A percentile compares a stretch with the other conserved stretches of the same genome.
Evolutionary conservation across 2,329 filamentous ascomycete genomes (phyloP).

Genomic region (Daldinia sp.): DNA sequence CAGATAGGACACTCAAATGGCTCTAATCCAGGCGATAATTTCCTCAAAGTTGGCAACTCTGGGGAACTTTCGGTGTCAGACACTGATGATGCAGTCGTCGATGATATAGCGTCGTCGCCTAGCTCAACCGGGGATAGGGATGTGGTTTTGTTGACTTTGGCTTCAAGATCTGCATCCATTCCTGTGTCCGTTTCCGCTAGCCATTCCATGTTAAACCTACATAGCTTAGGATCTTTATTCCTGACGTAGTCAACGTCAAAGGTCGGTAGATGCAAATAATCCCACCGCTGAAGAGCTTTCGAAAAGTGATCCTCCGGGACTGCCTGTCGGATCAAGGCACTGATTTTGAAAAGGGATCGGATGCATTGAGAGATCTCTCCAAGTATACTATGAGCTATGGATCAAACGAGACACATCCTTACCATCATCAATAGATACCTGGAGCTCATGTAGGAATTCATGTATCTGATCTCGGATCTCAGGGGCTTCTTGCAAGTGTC

Average conservation of each 20-base stretch:
- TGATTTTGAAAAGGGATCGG: too few relatives aligned
- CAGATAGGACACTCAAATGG: background rate
- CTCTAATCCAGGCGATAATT: background rate
- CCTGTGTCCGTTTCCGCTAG: background rate
- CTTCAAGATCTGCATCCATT: background rate
- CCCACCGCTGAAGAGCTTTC: background rate
- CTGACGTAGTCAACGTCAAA: background rate
- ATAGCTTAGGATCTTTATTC: background rate
- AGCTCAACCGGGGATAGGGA: background rate
- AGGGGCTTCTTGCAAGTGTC: background rate
- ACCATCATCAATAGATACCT: background rate
- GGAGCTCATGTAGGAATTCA: background rate
- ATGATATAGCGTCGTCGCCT: background rate
- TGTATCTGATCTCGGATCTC: background rate
- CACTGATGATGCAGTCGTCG: background rate
- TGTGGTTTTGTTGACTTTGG: background rate
- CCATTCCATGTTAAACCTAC: background rate
- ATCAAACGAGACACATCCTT: too few relatives aligned
- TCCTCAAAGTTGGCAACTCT: background rate
- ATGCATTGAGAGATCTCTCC: too few relatives aligned
- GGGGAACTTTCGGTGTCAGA: background rate
- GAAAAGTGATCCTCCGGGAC: too few relatives aligned
- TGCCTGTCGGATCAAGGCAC: too few relatives aligned
- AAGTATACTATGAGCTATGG: too few relatives aligned
- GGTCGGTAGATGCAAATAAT: background rate